Evolutionary conservation across 2,329 filamentous ascomycete species (phyloP).

Genomic region (Aspergillus piperis): DNA sequence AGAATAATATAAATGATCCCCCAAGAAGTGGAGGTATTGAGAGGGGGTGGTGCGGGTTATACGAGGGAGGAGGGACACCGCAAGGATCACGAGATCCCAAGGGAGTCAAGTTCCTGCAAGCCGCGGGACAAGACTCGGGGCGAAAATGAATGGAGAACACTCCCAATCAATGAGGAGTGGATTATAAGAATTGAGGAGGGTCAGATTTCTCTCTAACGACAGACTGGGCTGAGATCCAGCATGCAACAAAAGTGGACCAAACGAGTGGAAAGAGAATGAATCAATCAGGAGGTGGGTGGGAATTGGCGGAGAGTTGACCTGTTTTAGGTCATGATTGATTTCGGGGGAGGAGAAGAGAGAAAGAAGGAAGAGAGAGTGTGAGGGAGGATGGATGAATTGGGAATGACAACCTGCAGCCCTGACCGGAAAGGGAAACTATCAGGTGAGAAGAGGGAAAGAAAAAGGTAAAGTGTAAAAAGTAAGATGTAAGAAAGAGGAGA

Average conservation of each 20-base stretch:
- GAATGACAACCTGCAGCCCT: no score
- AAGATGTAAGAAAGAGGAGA: background rate
- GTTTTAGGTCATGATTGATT: background rate
- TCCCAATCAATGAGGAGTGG: background rate
- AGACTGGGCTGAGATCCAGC: background rate
- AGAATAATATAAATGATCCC: background rate
- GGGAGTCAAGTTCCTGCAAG: background rate
- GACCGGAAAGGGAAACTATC: background rate
- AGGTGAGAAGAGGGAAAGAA: background rate
- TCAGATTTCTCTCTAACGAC: background rate
- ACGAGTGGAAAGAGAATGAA: constrained; percentile 1
- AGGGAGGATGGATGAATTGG: no score
- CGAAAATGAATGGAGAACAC: constrained; percentile 3
- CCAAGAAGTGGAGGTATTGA: background rate
- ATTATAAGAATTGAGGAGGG: background rate
- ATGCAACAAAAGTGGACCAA: background rate
- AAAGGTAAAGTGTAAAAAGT: background rate
- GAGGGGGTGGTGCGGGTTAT: no score
- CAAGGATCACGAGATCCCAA: constrained; percentile 6
- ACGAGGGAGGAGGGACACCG: constrained; percentile 1
- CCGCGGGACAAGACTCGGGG: background rate
- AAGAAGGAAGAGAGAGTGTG: background rate
- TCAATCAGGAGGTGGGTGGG: background rate
- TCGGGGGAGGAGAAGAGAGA: background rate
- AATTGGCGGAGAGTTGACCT: background rate